Percentiles rank a stretch among this genome's conserved stretches.
These are phyloP conservation scores for Lipomyces kockii DNA, from an alignment of 805 yeast species.

Conservation along the genomic window DNA sequence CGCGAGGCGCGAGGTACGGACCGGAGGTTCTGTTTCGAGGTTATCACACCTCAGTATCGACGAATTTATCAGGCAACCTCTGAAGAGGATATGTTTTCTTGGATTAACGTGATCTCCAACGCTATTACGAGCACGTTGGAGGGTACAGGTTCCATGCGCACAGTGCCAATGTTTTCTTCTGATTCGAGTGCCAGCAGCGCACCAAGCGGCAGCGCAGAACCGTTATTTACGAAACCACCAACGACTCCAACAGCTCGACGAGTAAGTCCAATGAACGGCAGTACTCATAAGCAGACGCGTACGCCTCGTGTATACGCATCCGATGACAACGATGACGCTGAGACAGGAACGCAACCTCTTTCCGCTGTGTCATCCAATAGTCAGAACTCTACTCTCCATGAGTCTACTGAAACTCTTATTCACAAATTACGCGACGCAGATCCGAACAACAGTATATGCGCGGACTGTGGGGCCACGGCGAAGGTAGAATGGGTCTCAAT, in stretches of 20 bases:
- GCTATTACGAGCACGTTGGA: constrained; percentile 56
- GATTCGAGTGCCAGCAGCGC: not conserved
- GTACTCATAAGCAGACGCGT: not conserved
- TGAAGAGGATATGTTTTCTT: constrained; percentile 66
- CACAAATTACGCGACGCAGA: constrained; percentile 40
- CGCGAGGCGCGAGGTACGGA: constrained; percentile 51
- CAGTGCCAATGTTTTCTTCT: not conserved
- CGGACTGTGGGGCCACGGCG: constrained; percentile 72
- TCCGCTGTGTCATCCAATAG: not conserved
- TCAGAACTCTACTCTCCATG: constrained; percentile 2
- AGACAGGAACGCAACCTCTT: not conserved
- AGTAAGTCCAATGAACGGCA: not conserved
- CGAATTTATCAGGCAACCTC: constrained; percentile 76
- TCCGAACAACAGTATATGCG: constrained; percentile 67
- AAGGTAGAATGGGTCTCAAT: constrained; percentile 88
- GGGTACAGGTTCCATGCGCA: constrained; percentile 35
- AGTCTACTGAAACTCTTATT: constrained; percentile 16
- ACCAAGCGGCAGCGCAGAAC: constrained; percentile 4
- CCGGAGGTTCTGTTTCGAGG: constrained; percentile 68
- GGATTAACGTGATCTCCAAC: constrained; percentile 67
- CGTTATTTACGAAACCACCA: constrained; percentile 13
- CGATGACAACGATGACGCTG: not conserved
- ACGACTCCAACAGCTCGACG: constrained; percentile 13
- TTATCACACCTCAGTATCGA: constrained; percentile 70
- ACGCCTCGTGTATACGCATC: not conserved